phyloP scores from a whole-genome alignment of 148 eudicot genomes.

The Nyssa sinensis region DNA sequence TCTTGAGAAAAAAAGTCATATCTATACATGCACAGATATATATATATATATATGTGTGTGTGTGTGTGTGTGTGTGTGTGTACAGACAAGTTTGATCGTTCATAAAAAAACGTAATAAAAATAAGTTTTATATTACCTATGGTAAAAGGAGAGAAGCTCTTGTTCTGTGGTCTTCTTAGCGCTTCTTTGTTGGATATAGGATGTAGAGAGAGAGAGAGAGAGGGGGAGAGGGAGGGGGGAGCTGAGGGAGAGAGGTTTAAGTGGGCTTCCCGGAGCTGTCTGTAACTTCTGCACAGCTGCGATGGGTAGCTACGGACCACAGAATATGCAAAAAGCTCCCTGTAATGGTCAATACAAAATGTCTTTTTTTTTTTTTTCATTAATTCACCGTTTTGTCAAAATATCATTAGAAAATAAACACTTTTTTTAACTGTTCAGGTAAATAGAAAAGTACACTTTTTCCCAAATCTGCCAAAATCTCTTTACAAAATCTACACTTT shows the following conservation, averaged over 20 bases:
- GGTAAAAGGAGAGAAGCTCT: background rate
- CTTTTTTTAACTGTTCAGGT: background rate
- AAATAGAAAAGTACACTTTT: too few species aligned
- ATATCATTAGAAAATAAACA: too few species aligned
- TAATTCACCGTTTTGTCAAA: background rate
- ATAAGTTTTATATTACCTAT: slow-evolving; percentile 6
- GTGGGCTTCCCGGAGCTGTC: slow-evolving; percentile 19
- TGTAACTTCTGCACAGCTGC: slow-evolving; percentile 28
- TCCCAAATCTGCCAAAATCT: too few species aligned
- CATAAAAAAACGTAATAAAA: background rate
- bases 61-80: too few species aligned
- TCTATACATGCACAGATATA: background rate
- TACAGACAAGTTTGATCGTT: background rate
- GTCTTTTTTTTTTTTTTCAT: background rate
- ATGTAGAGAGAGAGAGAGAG: slow-evolving; percentile 11
- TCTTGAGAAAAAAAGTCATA: too few species aligned
- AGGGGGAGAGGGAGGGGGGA: slow-evolving; percentile 14
- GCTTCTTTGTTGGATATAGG: background rate
- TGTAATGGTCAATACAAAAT: background rate
- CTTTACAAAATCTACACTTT: too few species aligned
- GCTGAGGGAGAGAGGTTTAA: slow-evolving; percentile 8
- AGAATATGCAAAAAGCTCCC: slow-evolving; percentile 22
- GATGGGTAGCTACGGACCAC: slow-evolving; percentile 35
- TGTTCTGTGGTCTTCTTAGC: background rate
- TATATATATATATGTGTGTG: background rate